Evolutionary conservation across 345 rosid genomes (phyloP), one percentile per base, ranked within the genome.

Genomic region (Passiflora organensis): DNA sequence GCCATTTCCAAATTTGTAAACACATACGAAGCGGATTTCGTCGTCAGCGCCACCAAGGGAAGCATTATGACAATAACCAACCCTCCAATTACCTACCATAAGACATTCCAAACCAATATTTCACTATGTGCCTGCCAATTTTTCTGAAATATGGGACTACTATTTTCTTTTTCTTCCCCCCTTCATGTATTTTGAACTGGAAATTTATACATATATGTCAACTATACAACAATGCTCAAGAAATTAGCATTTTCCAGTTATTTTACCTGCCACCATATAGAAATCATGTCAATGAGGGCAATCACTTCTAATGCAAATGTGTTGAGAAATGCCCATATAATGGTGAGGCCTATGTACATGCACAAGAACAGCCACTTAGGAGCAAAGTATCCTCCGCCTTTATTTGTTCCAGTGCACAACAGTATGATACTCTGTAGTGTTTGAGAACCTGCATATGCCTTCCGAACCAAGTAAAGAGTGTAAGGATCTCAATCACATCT

Each of bases 211-310:
- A n/a, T n/a, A n/a, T n/a, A n/a, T n/a, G 21, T 1, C 32, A 47
- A 9, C n/a, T n/a, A n/a, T n/a, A 20, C 12, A 4, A 24, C 14
- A 3, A 15, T 13, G 25, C 9, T 48, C 9, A 9, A 4, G 5
- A n/a, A 18, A 48, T 18, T 37, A 32, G 44, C 13, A 41, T 8
- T 2, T 43, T 44, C 9, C n/a, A n/a, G n/a, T n/a, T n/a, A 20
- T 2, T 22, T 20, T 76, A 80, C 88, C 83, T 82, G 89, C 89
- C 89, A 83, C 83, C 82, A 80, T 2, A 83, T 74, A 17, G 89
- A 83, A 48, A 83, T 78, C 10, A 78, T 67, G 77, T 72, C 85
- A 51, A 80, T 72, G 66, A 78, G 69, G 61, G 89, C 89, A 55
- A 74, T 74, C 21, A 83, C 83, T 70, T 78, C 76, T 9, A 80